phyloP scores from a whole-genome alignment of 306 rosid species.

The Hylodesmum podocarpum region DNA sequence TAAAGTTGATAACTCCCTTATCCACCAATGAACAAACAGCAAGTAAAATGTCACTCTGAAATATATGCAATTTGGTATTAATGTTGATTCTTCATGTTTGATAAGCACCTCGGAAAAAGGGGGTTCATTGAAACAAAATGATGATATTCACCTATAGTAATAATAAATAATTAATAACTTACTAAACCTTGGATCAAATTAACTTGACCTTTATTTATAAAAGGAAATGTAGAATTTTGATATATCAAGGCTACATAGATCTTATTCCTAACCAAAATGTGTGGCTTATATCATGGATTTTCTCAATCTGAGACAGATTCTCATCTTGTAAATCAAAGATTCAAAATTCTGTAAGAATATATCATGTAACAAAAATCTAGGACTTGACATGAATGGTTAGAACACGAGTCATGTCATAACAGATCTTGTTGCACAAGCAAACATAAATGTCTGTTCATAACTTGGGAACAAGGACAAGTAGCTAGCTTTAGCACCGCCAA shows the following conservation, averaged over 20 bases:
- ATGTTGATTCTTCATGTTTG: not conserved
- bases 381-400: not conserved
- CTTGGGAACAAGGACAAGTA: slow-evolving; percentile 1
- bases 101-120: no score
- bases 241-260: not conserved
- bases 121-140: not conserved
- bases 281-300: not conserved
- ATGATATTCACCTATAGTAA: not conserved
- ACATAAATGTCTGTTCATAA: not conserved
- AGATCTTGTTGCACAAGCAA: not conserved
- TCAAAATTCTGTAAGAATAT: not conserved
- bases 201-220: not conserved
- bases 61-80: not conserved
- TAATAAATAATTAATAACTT: not conserved
- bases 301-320: not conserved
- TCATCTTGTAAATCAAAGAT: not conserved
- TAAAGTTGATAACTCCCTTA: no score
- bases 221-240: not conserved
- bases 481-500: not conserved
- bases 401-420: not conserved
- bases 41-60: not conserved
- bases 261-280: not conserved
- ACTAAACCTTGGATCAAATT: not conserved
- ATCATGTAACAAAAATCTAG: not conserved
- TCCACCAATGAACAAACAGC: not conserved